Conservation (phyloP, 305 asterid species). For the Coffea humblotiana region DNA sequence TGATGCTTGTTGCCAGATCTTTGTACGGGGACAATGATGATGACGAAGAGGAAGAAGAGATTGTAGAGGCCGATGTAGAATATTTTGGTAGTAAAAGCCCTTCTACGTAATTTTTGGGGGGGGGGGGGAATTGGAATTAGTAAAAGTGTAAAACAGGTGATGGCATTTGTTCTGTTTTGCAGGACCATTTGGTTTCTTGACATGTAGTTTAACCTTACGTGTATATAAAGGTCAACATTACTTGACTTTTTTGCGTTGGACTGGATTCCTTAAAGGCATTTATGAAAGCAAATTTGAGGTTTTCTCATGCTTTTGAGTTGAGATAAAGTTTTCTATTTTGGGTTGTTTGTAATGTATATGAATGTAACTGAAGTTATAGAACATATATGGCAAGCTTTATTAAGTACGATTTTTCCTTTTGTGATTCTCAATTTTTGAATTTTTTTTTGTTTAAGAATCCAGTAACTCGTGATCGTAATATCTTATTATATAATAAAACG, state of each 20-base stretch:
- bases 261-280: not conserved
- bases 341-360: not conserved
- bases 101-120: constrained; percentile 29
- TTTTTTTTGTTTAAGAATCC: too few relatives aligned
- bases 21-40: constrained; percentile 31
- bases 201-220: not conserved
- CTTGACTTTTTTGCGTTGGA: not conserved
- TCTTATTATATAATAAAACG: too few relatives aligned
- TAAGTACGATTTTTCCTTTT: too few relatives aligned
- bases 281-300: not conserved
- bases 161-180: not conserved
- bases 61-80: constrained; percentile 44
- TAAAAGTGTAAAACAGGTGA: not conserved
- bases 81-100: constrained; percentile 44
- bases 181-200: not conserved
- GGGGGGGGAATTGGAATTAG: not conserved
- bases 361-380: not conserved
- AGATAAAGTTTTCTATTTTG: not conserved
- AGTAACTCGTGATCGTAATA: too few relatives aligned
- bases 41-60: constrained; percentile 20
- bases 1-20: constrained; percentile 34
- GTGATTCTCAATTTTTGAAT: too few relatives aligned
- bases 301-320: not conserved
- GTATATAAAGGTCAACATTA: not conserved
- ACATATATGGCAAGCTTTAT: too few relatives aligned